Base-by-base conservation (phyloP, 441 rosid species). In the Arabidopsis lyrata region DNA sequence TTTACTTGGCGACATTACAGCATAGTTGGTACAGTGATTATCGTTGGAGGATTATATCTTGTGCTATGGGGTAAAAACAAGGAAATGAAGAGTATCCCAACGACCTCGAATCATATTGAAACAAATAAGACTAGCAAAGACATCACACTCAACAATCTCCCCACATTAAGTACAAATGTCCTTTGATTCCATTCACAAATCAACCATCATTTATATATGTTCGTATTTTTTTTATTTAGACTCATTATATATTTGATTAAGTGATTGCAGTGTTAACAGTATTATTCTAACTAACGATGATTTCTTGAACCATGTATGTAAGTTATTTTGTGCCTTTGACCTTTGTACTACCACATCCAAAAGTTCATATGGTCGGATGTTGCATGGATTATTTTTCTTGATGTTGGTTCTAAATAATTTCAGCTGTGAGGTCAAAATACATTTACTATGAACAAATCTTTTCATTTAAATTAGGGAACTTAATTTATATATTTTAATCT, bases 61-160 rank as follows among this genome's bases (percentile, higher is more conserved):
- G 81, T 77, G 59, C 52, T 77, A 41, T 77, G 81, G 81, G 81
- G 73, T 72, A 77, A 77, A 60, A 44, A 67, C 69, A 77, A 72
- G 68, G 81, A 77, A 68, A 65, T 66, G 73, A 77, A 77, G 81
- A 77, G 59, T 63, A 63, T 18, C 44, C 8, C 11, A 27, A 49
- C 63, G 13, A 62, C 57, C 1, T 44, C 44, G 44, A 70, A 70
- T 62, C 55, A 27, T 44, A 62, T 15, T 27, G 79, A 61, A 75
- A 54, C 70, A 54, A 68, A 16, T 68, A 68, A 68, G 52, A 68
- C 70, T 54, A 75, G 36, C 70, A 75, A 75, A 75, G 79, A 62
- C n/a, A 54, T 35, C 44, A 27, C 35, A 16, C 52, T 62, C 53
- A 62, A 44, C n/a, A 62, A 27, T 68, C 58, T 55, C 12, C 45